Percentiles rank a stretch among this genome's conserved stretches.
These are phyloP conservation scores for Chaetomiaceae sp. DNA, from an alignment of 2,329 filamentous ascomycete genomes.

Conservation along the genomic window DNA sequence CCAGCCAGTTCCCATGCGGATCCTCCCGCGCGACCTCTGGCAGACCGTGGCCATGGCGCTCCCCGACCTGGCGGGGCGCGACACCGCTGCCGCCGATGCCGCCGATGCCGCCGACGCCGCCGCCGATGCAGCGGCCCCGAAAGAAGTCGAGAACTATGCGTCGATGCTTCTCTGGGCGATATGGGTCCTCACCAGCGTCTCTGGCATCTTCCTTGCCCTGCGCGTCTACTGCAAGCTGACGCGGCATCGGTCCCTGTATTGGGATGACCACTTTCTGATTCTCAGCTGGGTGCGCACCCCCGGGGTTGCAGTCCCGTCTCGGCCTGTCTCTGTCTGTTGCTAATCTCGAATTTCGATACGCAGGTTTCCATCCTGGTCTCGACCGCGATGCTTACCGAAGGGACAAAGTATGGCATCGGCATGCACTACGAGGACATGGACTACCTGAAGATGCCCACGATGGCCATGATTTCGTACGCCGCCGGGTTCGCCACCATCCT, in stretches of 20 bases:
- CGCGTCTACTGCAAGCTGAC: conserved; percentile 24
- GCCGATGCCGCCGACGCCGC: not conserved
- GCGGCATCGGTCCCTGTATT: conserved; percentile 19
- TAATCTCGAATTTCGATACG: too few relatives aligned
- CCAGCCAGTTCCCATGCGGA: too few relatives aligned
- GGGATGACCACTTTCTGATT: conserved; percentile 23
- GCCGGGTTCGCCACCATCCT: conserved; percentile 19
- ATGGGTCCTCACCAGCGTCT: conserved; percentile 14
- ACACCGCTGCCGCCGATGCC: not conserved
- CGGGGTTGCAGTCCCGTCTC: not conserved
- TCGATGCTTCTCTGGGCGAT: not conserved
- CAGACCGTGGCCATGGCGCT: too few relatives aligned
- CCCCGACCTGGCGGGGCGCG: too few relatives aligned
- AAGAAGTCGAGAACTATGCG: not conserved
- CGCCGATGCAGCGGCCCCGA: not conserved
- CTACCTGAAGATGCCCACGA: conserved; percentile 2
- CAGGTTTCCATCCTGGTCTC: conserved; percentile 10
- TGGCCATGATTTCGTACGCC: conserved; percentile 11
- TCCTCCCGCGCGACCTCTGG: too few relatives aligned
- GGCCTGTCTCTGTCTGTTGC: too few relatives aligned
- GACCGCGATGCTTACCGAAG: conserved; percentile 8
- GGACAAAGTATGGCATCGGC: conserved; percentile 12
- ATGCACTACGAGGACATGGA: conserved; percentile 11
- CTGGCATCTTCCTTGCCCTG: conserved; percentile 18
- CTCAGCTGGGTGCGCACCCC: not conserved